These are phyloP conservation scores for Penicillium manginii DNA, from an alignment of 495 filamentous ascomycete species.

Conservation along the genomic window DNA sequence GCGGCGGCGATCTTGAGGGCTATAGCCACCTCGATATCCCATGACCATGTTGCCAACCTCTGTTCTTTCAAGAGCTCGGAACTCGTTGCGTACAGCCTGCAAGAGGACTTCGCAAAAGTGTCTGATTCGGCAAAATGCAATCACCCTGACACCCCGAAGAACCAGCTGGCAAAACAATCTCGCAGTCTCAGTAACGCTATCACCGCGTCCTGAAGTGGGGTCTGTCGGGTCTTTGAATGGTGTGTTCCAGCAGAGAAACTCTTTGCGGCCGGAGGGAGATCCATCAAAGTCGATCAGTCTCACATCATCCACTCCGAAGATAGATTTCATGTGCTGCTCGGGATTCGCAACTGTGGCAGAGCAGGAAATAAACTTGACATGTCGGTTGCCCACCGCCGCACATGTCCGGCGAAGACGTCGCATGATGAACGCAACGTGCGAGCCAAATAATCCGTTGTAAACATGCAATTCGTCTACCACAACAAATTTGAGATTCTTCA, in stretches of 20 bases:
- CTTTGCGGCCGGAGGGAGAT: constrained; percentile 90
- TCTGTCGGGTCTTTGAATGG: constrained; percentile 91
- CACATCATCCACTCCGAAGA: constrained; percentile 87
- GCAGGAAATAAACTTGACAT: constrained; percentile 93
- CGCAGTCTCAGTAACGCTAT: constrained; percentile 81
- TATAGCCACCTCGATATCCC: constrained; percentile 96
- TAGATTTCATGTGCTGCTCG: constrained; percentile 84
- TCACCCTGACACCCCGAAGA: constrained; percentile 86
- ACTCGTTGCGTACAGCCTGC: constrained; percentile 76
- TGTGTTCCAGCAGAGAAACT: constrained; percentile 98
- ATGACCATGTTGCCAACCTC: constrained; percentile 83
- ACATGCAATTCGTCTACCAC: constrained; percentile 92
- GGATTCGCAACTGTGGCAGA: constrained; percentile 98
- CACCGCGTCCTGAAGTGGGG: constrained; percentile 81
- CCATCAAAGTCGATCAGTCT: constrained; percentile 87
- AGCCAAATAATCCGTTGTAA: constrained; percentile 93
- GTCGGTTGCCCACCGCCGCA: constrained; percentile 85
- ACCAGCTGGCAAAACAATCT: constrained; percentile 90
- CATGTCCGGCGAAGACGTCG: constrained; percentile 85
- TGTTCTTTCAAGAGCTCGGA: constrained; percentile 67
- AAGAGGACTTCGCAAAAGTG: constrained; percentile 88
- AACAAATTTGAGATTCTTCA: constrained; percentile 88
- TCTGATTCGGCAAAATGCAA: constrained; percentile 87
- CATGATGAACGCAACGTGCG: constrained; percentile 96
- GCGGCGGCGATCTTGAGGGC: constrained; percentile 83